Conservation (phyloP, 495 filamentous ascomycete species). For the Penicillium tannophilum region DNA sequence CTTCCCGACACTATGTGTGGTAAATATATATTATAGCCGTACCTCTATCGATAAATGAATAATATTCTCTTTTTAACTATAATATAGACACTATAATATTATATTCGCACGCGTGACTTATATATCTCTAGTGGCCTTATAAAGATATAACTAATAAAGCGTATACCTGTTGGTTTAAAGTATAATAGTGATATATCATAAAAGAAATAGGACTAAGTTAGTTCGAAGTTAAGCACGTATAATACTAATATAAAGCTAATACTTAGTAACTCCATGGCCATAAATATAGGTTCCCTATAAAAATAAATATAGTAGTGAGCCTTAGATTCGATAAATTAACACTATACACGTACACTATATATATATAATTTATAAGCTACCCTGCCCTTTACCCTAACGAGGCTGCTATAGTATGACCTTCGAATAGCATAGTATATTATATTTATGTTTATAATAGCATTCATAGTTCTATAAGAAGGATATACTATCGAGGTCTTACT, state of each 20-base stretch:
- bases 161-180: not conserved
- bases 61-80: not conserved
- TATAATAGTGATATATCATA: constrained; percentile 3
- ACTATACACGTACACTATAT: constrained; percentile 1
- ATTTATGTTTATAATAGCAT: not conserved
- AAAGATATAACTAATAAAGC: not conserved
- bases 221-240: constrained; percentile 5
- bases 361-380: not conserved
- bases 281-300: not conserved
- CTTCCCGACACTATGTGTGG: too few species aligned
- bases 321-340: constrained; percentile 2
- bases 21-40: constrained; percentile 1
- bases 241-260: constrained; percentile 5
- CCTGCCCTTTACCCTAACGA: not conserved
- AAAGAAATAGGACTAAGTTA: not conserved
- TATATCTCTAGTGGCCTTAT: not conserved
- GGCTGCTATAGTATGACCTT: not conserved
- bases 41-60: not conserved
- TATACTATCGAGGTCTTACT: not conserved
- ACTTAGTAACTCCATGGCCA: not conserved
- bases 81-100: not conserved
- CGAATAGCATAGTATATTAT: not conserved
- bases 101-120: not conserved
- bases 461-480: not conserved
- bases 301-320: not conserved